A percentile compares a stretch with the other conserved stretches of the same genome.
Evolutionary conservation across 352 stramenopile species (phyloP).

Genomic region (Pilasporangium apinafurcum): DNA sequence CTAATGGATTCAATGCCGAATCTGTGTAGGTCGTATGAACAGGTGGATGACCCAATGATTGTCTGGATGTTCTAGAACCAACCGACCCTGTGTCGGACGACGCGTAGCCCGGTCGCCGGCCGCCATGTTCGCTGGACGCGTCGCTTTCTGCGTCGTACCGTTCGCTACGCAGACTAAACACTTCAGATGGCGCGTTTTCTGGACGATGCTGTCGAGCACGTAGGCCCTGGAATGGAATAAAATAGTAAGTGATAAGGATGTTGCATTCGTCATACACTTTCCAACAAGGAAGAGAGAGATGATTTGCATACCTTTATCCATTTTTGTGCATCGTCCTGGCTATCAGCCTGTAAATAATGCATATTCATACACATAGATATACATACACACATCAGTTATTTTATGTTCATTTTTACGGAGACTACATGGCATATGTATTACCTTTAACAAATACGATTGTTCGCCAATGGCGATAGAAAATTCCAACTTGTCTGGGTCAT

Average conservation of each 20-base stretch:
- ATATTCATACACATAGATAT: background rate
- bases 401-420: too few relatives aligned
- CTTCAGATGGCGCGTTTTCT: slow-evolving; percentile 65
- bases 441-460: slow-evolving; percentile 82
- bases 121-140: slow-evolving; percentile 69
- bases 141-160: slow-evolving; percentile 80
- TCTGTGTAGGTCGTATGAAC: slow-evolving; percentile 50
- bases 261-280: too few relatives aligned
- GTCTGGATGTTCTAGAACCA: slow-evolving; percentile 23
- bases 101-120: slow-evolving; percentile 35
- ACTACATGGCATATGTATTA: too few relatives aligned
- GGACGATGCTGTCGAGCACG: slow-evolving; percentile 64
- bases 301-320: slow-evolving; percentile 40
- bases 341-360: slow-evolving; percentile 35
- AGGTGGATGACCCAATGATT: slow-evolving; percentile 11
- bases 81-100: slow-evolving; percentile 63
- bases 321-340: slow-evolving; percentile 46
- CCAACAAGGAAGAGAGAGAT: background rate
- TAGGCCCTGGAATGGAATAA: slow-evolving; percentile 31
- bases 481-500: slow-evolving; percentile 54
- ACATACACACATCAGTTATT: background rate
- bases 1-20: slow-evolving; percentile 47
- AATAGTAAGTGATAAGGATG: background rate
- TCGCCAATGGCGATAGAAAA: slow-evolving; percentile 85
- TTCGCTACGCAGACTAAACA: slow-evolving; percentile 79